Conservation (phyloP, 345 rosid species). For the Brassica nigra region DNA sequence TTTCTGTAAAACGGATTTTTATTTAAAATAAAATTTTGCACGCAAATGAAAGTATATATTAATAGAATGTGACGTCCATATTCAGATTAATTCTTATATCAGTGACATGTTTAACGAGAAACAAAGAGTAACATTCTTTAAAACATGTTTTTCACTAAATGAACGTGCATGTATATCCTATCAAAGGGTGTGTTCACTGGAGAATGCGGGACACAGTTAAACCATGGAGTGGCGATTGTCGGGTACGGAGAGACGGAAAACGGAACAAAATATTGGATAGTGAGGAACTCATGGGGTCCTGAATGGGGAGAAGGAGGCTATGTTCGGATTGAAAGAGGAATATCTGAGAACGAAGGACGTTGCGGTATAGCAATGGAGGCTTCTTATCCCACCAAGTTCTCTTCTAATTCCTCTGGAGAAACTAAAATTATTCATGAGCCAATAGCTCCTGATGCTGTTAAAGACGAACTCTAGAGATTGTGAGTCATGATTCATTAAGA, state of each 20-base stretch:
- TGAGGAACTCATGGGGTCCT: conserved; percentile 71
- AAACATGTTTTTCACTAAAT: not conserved
- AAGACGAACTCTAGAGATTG: conserved; percentile 34
- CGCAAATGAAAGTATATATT: not conserved
- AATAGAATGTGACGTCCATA: not conserved
- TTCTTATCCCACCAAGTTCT: conserved; percentile 65
- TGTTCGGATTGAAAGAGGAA: conserved; percentile 60
- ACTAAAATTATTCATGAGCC: conserved; percentile 42
- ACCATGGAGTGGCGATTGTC: conserved; percentile 63
- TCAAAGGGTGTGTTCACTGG: conserved; percentile 68
- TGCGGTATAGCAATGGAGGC: conserved; percentile 79
- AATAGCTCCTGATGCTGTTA: conserved; percentile 1
- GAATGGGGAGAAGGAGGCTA: conserved; percentile 82
- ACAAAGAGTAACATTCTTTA: not conserved
- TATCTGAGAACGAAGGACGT: conserved; percentile 49
- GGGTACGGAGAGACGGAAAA: conserved; percentile 61
- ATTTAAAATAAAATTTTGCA: not conserved
- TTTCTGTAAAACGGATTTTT: too few species aligned
- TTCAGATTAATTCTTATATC: not conserved
- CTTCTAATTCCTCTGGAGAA: not conserved
- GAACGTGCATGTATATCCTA: not conserved
- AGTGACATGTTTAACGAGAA: not conserved
- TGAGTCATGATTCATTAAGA: conserved; percentile 15
- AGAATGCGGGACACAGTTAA: conserved; percentile 57
- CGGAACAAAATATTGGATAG: conserved; percentile 71